Percentiles rank a stretch among this genome's conserved stretches.
These are phyloP conservation scores for Bryum argenteum DNA, from an alignment of 225 moss, liverwort and hornwort species.

Conservation along the genomic window DNA sequence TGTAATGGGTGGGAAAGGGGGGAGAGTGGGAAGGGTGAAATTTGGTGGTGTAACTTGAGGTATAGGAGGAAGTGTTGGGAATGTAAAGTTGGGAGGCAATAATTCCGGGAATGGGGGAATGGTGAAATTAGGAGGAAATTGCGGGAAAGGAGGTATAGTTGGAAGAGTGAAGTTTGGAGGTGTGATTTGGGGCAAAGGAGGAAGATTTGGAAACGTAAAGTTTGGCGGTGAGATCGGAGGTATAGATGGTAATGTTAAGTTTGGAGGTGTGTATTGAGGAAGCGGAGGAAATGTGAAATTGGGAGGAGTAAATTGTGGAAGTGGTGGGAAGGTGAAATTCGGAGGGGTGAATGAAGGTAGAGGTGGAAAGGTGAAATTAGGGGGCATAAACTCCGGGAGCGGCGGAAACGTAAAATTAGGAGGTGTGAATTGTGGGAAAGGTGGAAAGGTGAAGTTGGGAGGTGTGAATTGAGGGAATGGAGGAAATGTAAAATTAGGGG, in stretches of 20 bases:
- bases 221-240: too few relatives aligned
- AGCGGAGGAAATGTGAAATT: too few relatives aligned
- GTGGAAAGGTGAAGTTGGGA: constrained; percentile 4
- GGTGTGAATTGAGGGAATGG: too few relatives aligned
- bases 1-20: neutral
- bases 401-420: neutral
- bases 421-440: neutral
- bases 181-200: neutral
- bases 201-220: neutral
- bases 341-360: neutral
- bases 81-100: too few relatives aligned
- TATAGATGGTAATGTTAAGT: constrained; percentile 12
- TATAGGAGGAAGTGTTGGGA: neutral
- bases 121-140: neutral
- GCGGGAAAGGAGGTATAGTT: neutral
- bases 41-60: constrained; percentile 13
- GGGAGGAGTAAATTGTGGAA: neutral
- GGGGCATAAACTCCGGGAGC: neutral
- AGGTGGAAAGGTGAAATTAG: neutral
- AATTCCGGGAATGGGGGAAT: neutral
- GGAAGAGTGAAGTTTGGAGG: neutral
- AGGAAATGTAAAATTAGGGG: too few relatives aligned
- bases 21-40: constrained; percentile 1
- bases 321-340: constrained; percentile 13
- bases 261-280: constrained; percentile 22